phyloP scores from a whole-genome alignment of 2,329 filamentous ascomycete genomes.

The Penicillium sp. region DNA sequence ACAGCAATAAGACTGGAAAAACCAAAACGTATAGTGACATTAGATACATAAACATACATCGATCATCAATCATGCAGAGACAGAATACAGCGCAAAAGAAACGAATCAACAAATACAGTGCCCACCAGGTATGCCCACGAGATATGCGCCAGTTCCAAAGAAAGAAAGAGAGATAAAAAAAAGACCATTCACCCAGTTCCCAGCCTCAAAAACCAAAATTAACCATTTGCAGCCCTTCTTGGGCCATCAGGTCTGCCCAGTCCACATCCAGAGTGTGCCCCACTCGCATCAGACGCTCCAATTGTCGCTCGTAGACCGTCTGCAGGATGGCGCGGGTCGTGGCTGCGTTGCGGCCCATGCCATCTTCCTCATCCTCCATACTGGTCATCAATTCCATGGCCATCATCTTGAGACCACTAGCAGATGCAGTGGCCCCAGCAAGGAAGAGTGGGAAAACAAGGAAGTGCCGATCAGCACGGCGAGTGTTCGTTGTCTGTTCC shows the following conservation, averaged over 20 bases:
- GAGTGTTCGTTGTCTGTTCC: conserved; percentile 39
- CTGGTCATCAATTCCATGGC: conserved; percentile 51
- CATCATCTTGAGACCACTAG: conserved; percentile 45
- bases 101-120: conserved; percentile 4
- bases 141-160: neutral
- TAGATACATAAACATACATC: conserved; percentile 7
- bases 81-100: neutral
- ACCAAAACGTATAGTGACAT: conserved; percentile 2
- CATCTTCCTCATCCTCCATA: conserved; percentile 46
- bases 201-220: conserved; percentile 49
- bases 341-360: conserved; percentile 49
- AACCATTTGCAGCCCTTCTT: conserved; percentile 49
- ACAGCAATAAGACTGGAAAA: neutral
- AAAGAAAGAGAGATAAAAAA: neutral
- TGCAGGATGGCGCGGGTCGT: conserved; percentile 48
- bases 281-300: conserved; percentile 39
- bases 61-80: conserved; percentile 5
- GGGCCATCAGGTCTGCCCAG: conserved; percentile 51
- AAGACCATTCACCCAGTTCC: neutral
- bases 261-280: conserved; percentile 48
- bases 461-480: conserved; percentile 45
- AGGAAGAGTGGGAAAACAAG: conserved; percentile 57
- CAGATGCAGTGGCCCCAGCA: conserved; percentile 47
- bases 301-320: conserved; percentile 51
- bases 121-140: neutral